Evolutionary conservation across 176 grass and related monocot species (phyloP), one percentile per base, ranked within the genome.

Genomic region (Phoenix dactylifera): DNA sequence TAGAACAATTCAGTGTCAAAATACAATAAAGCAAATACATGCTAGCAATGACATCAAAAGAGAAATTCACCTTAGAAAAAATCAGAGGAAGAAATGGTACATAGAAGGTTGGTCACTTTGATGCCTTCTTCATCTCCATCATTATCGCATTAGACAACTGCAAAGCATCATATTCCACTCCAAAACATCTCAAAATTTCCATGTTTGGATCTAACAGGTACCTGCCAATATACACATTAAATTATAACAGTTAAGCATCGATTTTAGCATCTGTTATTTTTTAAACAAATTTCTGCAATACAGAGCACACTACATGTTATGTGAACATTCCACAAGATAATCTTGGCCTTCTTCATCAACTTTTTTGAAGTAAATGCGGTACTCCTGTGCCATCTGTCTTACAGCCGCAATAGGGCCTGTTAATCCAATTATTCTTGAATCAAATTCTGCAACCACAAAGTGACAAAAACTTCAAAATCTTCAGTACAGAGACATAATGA

Each of bases 381-480:
- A 98, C 67, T 98, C 87, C 72, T 98, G 93, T 54, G 93, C 84
- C 15, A 85, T 77, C 75, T 97, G 81, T 86, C 93, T 91, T 77
- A 97, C 74, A 75, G 84, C 65, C 60, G 54, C 62, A 54, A 83
- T 52, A 24, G 87, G 60, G 30, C 87, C 87, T 15, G 93, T 88
- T 32, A 98, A 64, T 71, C 87, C 93, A 70, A 83, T 58, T 80
- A 98, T 92, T 87, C 87, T 98, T 39, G 79, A 70, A 64, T 86
- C 81, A 68, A 89, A 92, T 66, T 98, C 93, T 98, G 78, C 56
- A 76, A 44, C 73, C 51, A 62, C 59, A 71, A 74, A 28, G 22
- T 72, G 44, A 22, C 22, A 69, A 70, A 67, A 15, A 63, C 26
- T 70, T 74, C 55, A 78, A 26, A 51, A 62, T 18, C 17, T 55